Conservation (phyloP, 768 basidiomycete genomes). For the Hygrocybe coccinea region DNA sequence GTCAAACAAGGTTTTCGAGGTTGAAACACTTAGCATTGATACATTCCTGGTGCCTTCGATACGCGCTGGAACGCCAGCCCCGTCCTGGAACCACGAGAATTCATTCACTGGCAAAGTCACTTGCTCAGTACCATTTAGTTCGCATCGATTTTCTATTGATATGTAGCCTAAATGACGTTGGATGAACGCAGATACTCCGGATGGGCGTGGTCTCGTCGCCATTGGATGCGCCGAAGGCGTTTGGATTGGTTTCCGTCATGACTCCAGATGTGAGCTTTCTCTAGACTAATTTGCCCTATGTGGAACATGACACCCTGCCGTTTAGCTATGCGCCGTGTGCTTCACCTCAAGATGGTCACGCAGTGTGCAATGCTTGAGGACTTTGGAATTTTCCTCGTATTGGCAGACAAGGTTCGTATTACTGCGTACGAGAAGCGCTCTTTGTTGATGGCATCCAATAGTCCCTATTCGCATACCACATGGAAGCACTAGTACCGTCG, state of each 20-base stretch:
- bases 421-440: neutral
- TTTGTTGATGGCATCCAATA: constrained; percentile 23
- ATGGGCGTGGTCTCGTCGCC: constrained; percentile 82
- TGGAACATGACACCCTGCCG: neutral
- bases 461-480: constrained; percentile 90
- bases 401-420: constrained; percentile 74
- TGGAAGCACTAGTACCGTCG: constrained; percentile 93
- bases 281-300: neutral
- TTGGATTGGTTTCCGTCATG: constrained; percentile 93
- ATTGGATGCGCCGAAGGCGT: constrained; percentile 95
- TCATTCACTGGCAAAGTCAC: constrained; percentile 82
- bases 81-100: constrained; percentile 71
- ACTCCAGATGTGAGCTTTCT: constrained; percentile 65
- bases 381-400: constrained; percentile 92
- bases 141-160: constrained; percentile 29
- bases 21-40: constrained; percentile 82
- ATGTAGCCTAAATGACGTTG: constrained; percentile 5
- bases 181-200: constrained; percentile 60
- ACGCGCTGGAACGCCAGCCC: constrained; percentile 40
- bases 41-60: constrained; percentile 79
- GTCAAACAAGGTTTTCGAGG: constrained; percentile 91
- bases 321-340: constrained; percentile 83
- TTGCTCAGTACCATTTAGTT: constrained; percentile 90
- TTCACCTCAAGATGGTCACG: constrained; percentile 90
- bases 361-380: constrained; percentile 95